Percentiles rank a stretch among this genome's conserved stretches.
Conservation (phyloP, 2,329 filamentous ascomycete genomes). For the Aspergillus aculeatinus region DNA sequence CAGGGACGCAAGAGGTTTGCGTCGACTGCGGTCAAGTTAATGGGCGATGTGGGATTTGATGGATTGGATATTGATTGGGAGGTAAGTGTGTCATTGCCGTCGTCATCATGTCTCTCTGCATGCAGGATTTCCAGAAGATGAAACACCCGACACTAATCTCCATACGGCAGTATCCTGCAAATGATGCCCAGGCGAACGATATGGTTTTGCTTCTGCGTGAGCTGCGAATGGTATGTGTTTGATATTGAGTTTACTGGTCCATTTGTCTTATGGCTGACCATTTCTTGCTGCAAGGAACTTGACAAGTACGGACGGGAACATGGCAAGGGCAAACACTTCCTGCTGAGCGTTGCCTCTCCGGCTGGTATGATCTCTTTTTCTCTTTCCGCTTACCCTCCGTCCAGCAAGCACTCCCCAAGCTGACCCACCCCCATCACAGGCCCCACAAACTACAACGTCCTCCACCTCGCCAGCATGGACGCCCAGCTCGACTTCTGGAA, state of each 20-base stretch:
- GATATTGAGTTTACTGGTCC: background rate
- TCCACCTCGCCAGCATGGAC: constrained; percentile 49
- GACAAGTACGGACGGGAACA: constrained; percentile 42
- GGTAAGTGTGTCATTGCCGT: constrained; percentile 7
- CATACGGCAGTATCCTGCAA: constrained; percentile 32
- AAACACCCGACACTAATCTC: background rate
- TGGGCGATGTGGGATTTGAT: constrained; percentile 73
- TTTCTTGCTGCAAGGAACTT: constrained; percentile 31
- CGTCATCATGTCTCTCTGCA: too few species aligned
- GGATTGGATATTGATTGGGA: constrained; percentile 48
- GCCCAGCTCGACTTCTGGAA: constrained; percentile 53
- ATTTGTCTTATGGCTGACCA: background rate
- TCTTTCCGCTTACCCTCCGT: background rate
- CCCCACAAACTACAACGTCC: constrained; percentile 44
- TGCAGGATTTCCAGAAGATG: background rate
- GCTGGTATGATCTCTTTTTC: constrained; percentile 30
- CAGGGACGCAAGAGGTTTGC: constrained; percentile 65
- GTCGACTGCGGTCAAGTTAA: constrained; percentile 65
- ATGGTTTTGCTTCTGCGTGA: constrained; percentile 37
- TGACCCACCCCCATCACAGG: constrained; percentile 23
- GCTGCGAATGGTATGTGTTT: constrained; percentile 29
- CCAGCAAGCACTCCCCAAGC: background rate
- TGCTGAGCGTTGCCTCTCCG: constrained; percentile 49
- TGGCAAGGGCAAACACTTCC: constrained; percentile 42
- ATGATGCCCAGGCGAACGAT: constrained; percentile 34